These are phyloP conservation scores for Pichia sp. DNA, from an alignment of 1,139 yeast species.

Conservation along the genomic window DNA sequence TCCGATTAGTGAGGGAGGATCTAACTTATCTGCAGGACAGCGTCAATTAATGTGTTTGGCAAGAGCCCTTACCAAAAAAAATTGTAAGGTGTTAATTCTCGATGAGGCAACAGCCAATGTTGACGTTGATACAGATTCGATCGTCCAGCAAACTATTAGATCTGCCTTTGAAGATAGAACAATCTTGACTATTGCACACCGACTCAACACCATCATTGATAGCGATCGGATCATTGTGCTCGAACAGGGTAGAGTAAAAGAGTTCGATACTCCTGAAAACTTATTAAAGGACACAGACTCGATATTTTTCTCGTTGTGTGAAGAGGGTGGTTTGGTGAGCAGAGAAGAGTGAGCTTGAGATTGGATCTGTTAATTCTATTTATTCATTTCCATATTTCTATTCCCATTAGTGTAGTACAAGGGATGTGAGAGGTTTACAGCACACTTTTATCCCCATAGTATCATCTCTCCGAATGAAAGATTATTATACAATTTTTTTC, in stretches of 20 bases:
- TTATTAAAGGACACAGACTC: constrained; percentile 65
- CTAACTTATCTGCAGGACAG: constrained; percentile 86
- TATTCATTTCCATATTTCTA: neutral
- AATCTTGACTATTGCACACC: constrained; percentile 89
- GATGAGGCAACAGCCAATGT: constrained; percentile 99
- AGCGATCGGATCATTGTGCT: constrained; percentile 84
- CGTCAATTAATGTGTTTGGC: constrained; percentile 89
- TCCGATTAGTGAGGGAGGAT: constrained; percentile 72
- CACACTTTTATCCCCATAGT: neutral
- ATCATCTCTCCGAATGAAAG: no score
- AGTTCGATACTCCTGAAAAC: constrained; percentile 74
- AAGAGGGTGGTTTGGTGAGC: constrained; percentile 52
- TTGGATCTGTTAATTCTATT: neutral
- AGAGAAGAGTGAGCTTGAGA: neutral
- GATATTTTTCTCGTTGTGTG: constrained; percentile 70
- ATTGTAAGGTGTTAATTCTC: constrained; percentile 64
- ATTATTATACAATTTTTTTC: no score
- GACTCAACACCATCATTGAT: constrained; percentile 89
- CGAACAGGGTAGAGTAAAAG: constrained; percentile 80
- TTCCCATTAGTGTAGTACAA: neutral
- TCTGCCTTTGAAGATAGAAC: constrained; percentile 82
- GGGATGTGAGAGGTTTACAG: neutral
- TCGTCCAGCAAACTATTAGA: constrained; percentile 84
- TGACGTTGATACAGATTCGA: constrained; percentile 88
- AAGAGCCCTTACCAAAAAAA: constrained; percentile 75